These are phyloP conservation scores for Mortierella hygrophila DNA, from an alignment of 192 early-diverging fungal species.

Conservation along the genomic window DNA sequence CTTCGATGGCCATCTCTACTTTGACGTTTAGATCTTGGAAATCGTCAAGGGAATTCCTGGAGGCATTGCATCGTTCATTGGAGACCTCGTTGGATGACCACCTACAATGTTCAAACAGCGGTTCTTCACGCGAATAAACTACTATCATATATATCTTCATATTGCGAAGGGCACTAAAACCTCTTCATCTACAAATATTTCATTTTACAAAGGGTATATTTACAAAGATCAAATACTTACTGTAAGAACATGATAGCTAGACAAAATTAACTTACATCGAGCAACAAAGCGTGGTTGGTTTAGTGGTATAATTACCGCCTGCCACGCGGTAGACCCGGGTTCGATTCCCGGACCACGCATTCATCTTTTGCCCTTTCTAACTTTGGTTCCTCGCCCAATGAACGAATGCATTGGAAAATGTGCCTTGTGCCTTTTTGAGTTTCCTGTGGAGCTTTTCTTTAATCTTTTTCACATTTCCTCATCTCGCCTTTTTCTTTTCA, in stretches of 20 bases:
- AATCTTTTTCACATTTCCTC: background rate
- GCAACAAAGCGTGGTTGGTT: conserved; percentile 68
- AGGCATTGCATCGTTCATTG: conserved; percentile 1
- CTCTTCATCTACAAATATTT: background rate
- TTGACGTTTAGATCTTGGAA: conserved; percentile 9
- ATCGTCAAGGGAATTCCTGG: conserved; percentile 23
- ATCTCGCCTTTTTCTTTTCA: background rate
- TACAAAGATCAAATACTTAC: too few species aligned
- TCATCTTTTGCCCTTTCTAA: conserved; percentile 1
- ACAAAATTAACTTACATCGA: background rate
- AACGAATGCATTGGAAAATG: too few species aligned
- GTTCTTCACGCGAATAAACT: too few species aligned
- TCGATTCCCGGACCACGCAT: conserved; percentile 81
- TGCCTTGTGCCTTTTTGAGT: background rate
- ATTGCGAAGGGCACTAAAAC: too few species aligned
- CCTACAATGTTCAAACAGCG: too few species aligned
- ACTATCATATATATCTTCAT: too few species aligned
- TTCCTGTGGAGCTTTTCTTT: background rate
- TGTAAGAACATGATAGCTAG: too few species aligned
- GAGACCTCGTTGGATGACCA: background rate
- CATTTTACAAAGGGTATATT: too few species aligned
- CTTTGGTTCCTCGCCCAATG: background rate
- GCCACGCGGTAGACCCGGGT: conserved; percentile 84
- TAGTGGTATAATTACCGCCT: conserved; percentile 82
- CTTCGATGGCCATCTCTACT: too few species aligned